phyloP scores from a whole-genome alignment of 805 yeast species.

The Zygoascus flipseniorum region DNA sequence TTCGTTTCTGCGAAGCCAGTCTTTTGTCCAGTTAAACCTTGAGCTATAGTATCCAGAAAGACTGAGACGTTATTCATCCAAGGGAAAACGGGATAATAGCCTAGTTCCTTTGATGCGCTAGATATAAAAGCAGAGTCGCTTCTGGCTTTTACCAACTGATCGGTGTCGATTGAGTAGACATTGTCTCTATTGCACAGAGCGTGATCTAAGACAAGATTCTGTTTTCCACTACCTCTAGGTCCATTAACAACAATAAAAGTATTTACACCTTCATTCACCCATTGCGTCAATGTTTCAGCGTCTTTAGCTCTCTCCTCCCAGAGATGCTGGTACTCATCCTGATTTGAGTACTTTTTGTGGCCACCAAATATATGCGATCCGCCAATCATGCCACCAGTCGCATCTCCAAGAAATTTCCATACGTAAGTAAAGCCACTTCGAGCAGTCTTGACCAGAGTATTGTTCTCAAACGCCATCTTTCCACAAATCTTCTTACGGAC shows the following conservation, averaged over 20 bases:
- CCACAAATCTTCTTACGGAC: slow-evolving; percentile 56
- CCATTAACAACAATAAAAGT: slow-evolving; percentile 87
- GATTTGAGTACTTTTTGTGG: neutral
- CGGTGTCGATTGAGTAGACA: slow-evolving; percentile 71
- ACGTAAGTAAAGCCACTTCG: neutral
- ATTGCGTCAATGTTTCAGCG: slow-evolving; percentile 58
- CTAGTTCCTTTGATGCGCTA: slow-evolving; percentile 65
- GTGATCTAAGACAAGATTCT: slow-evolving; percentile 63
- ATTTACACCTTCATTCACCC: slow-evolving; percentile 83
- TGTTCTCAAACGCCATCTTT: slow-evolving; percentile 7
- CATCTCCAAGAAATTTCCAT: neutral
- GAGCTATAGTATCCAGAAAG: slow-evolving; percentile 75
- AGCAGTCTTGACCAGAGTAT: slow-evolving; percentile 1
- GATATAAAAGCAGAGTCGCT: slow-evolving; percentile 62
- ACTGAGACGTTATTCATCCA: slow-evolving; percentile 79
- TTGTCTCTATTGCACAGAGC: slow-evolving; percentile 53
- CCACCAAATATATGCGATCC: neutral
- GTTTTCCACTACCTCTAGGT: slow-evolving; percentile 93
- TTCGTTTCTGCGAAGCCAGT: slow-evolving; percentile 79
- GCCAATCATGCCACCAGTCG: neutral
- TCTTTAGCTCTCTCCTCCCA: slow-evolving; percentile 70
- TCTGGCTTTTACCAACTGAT: slow-evolving; percentile 59
- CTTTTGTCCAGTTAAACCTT: slow-evolving; percentile 89
- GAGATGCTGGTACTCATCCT: slow-evolving; percentile 23
- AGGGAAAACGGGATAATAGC: slow-evolving; percentile 89